A percentile compares a stretch with the other conserved stretches of the same genome.
phyloP scores from a whole-genome alignment of 129 eudicot genomes.

The Silybum marianum region DNA sequence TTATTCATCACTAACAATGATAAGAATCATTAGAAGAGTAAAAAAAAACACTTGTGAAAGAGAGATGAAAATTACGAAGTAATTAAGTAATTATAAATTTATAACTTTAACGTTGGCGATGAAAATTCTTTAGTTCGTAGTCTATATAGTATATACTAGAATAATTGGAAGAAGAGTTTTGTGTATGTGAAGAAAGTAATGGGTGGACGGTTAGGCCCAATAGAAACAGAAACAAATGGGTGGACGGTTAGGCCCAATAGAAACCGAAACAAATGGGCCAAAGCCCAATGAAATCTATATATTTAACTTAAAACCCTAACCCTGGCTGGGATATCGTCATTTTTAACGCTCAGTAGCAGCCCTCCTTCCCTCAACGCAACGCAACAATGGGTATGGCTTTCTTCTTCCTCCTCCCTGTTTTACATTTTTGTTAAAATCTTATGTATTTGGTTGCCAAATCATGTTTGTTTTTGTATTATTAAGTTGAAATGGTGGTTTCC shows the following conservation, averaged over 20 bases:
- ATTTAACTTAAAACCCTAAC: slow-evolving; percentile 24
- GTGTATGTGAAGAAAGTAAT: too few relatives aligned
- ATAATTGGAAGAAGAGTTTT: too few relatives aligned
- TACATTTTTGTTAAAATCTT: background rate
- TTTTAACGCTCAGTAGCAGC: slow-evolving; percentile 6
- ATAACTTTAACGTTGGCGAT: too few relatives aligned
- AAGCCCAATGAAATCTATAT: background rate
- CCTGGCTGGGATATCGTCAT: background rate
- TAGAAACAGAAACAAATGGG: background rate
- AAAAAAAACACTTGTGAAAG: too few relatives aligned
- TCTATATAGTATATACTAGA: too few relatives aligned
- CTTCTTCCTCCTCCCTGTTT: background rate
- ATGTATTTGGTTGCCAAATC: background rate
- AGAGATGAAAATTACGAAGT: too few relatives aligned
- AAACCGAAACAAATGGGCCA: background rate
- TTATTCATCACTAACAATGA: background rate
- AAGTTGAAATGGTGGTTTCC: background rate
- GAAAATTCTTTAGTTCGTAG: too few relatives aligned
- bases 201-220: slow-evolving; percentile 3
- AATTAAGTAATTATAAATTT: too few relatives aligned
- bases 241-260: background rate
- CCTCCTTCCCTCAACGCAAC: slow-evolving; percentile 3
- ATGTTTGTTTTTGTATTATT: background rate
- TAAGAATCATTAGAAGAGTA: background rate
- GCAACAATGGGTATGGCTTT: slow-evolving; percentile 30